Evolutionary conservation across 2,329 filamentous ascomycete species (phyloP).

Genomic region (Pseudohalonectria lignicola): DNA sequence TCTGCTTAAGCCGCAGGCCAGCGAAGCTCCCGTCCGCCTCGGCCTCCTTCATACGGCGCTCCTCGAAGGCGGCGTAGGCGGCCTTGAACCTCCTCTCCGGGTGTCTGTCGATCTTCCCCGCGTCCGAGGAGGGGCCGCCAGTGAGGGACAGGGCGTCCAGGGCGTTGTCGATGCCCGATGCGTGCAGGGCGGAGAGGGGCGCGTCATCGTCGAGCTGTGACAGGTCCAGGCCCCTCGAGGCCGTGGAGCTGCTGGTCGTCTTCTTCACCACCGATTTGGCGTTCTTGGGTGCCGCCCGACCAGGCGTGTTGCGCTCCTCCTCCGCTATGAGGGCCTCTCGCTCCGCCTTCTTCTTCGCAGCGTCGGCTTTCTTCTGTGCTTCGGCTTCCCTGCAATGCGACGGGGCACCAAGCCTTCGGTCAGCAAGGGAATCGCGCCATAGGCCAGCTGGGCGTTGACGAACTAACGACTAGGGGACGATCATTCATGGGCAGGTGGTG

Average conservation of each 20-base stretch:
- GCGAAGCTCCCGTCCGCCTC: conserved; percentile 63
- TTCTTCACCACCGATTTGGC: conserved; percentile 59
- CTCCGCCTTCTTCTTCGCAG: conserved; percentile 83
- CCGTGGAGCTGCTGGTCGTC: conserved; percentile 24
- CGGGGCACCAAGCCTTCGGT: neutral
- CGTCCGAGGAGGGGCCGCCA: conserved; percentile 28
- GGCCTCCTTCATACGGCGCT: conserved; percentile 73
- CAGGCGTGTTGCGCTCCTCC: conserved; percentile 60
- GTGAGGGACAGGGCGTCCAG: conserved; percentile 72
- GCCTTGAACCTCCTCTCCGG: conserved; percentile 82
- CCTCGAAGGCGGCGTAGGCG: conserved; percentile 74
- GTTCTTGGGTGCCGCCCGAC: conserved; percentile 53
- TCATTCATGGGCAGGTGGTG: no score
- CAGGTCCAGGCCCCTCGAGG: conserved; percentile 55
- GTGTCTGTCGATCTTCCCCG: conserved; percentile 71
- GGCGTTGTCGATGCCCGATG: conserved; percentile 84
- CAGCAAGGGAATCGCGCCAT: no score
- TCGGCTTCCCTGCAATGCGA: conserved; percentile 58
- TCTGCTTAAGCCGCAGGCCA: conserved; percentile 72
- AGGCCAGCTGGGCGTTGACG: no score
- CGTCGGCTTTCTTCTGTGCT: conserved; percentile 72
- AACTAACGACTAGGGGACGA: no score
- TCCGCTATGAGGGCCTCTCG: conserved; percentile 71
- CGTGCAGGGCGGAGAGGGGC: conserved; percentile 54
- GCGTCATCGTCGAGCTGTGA: conserved; percentile 47